Percentiles rank a stretch among this genome's conserved stretches.
These are phyloP conservation scores for Didymellaceae sp. DNA, from an alignment of 2,329 filamentous ascomycete species.

Conservation along the genomic window DNA sequence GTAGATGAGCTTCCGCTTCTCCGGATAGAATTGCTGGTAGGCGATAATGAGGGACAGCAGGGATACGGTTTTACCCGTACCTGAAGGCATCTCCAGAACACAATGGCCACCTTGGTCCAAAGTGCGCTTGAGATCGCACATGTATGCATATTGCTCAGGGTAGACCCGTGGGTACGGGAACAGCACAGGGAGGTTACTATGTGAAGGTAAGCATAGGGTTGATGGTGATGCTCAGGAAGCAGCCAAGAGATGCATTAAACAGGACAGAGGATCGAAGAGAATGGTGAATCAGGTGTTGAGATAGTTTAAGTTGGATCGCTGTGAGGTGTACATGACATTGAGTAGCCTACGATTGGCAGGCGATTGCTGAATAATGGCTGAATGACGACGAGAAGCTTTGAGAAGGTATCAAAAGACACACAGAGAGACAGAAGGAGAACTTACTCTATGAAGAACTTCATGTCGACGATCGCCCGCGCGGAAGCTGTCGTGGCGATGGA, in stretches of 20 bases:
- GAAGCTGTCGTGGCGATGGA: slow-evolving; percentile 27
- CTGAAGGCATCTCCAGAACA: slow-evolving; percentile 98
- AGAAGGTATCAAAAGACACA: not conserved
- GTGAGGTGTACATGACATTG: not conserved
- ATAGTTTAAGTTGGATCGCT: not conserved
- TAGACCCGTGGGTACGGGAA: slow-evolving; percentile 80
- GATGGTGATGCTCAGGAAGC: too few species aligned
- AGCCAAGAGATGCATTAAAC: too few species aligned
- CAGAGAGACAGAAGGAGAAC: slow-evolving; percentile 30
- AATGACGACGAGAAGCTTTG: not conserved
- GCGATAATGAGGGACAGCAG: slow-evolving; percentile 93
- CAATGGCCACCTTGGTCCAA: slow-evolving; percentile 95
- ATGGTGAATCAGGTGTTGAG: too few species aligned
- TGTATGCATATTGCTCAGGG: slow-evolving; percentile 68
- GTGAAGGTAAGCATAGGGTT: slow-evolving; percentile 1
- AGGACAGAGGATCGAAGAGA: not conserved
- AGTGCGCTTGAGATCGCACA: slow-evolving; percentile 86
- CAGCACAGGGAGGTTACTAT: slow-evolving; percentile 70
- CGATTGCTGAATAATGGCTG: not conserved
- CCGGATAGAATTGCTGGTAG: slow-evolving; percentile 92
- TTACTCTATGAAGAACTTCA: slow-evolving; percentile 82
- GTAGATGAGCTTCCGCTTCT: slow-evolving; percentile 95
- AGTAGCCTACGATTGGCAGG: not conserved
- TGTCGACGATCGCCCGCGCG: slow-evolving; percentile 41
- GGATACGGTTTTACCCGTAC: slow-evolving; percentile 96